A percentile compares a stretch with the other conserved stretches of the same genome.
Evolutionary conservation across 1,284 basidiomycete species (phyloP).

Genomic region (Naganishia liquefaciens): DNA sequence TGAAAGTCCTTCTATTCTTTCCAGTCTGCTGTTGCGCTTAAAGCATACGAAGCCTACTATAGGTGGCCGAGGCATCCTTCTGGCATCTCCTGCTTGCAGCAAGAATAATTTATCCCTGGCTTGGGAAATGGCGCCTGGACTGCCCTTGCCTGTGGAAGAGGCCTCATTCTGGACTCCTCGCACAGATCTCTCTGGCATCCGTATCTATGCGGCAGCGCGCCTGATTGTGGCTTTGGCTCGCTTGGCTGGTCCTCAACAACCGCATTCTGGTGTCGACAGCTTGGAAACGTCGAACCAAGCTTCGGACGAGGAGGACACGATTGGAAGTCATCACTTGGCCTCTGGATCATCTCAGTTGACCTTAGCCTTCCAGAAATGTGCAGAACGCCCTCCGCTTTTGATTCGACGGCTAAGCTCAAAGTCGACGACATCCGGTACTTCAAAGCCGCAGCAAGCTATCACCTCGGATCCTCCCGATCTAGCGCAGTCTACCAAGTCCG

Average conservation of each 20-base stretch:
- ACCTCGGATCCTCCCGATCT: too few species aligned
- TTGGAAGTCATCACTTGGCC: not conserved
- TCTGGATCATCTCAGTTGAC: not conserved
- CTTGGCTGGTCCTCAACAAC: slow-evolving; percentile 56
- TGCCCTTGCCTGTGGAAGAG: slow-evolving; percentile 11
- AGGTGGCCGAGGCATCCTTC: slow-evolving; percentile 45
- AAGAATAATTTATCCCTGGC: slow-evolving; percentile 11
- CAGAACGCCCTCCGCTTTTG: slow-evolving; percentile 14
- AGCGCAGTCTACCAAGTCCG: too few species aligned
- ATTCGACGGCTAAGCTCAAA: slow-evolving; percentile 13
- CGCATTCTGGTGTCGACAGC: slow-evolving; percentile 35
- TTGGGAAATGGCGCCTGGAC: not conserved
- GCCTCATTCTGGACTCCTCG: not conserved
- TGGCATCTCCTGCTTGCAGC: slow-evolving; percentile 36
- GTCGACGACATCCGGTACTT: slow-evolving; percentile 4
- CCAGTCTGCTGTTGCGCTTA: slow-evolving; percentile 9
- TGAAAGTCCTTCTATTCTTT: slow-evolving; percentile 3
- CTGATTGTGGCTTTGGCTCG: slow-evolving; percentile 67
- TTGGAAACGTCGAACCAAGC: slow-evolving; percentile 17
- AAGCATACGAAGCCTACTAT: slow-evolving; percentile 32
- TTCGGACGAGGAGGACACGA: slow-evolving; percentile 13
- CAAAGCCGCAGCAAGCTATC: slow-evolving; percentile 10
- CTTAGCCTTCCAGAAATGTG: not conserved
- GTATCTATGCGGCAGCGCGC: slow-evolving; percentile 41
- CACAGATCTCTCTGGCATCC: slow-evolving; percentile 15